Conservation (phyloP, 495 filamentous ascomycete species). For the Penicillium manginii region DNA sequence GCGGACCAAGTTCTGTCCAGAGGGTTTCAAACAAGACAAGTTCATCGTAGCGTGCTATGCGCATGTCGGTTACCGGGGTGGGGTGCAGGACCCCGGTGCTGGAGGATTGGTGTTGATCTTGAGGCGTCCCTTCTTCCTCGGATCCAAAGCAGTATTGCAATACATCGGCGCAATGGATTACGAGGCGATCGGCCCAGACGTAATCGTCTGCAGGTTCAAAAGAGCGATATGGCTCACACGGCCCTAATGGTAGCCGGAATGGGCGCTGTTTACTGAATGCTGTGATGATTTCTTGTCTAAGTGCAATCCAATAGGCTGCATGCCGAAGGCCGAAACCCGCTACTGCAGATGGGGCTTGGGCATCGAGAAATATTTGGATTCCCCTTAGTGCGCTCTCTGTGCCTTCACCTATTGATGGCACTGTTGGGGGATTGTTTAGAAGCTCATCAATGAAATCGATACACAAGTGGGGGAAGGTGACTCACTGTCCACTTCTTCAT, state of each 20-base stretch:
- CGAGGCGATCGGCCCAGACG: conserved; percentile 39
- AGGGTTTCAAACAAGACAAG: conserved; percentile 22
- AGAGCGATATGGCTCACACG: conserved; percentile 28
- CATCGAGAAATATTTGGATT: conserved; percentile 20
- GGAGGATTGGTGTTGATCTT: conserved; percentile 6
- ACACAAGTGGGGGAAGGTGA: neutral
- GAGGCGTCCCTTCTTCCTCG: conserved; percentile 15
- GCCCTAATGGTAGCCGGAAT: conserved; percentile 27
- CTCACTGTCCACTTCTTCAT: conserved; percentile 38
- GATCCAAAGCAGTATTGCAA: conserved; percentile 32
- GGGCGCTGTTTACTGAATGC: conserved; percentile 39
- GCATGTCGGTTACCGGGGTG: conserved; percentile 10
- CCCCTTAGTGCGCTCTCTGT: conserved; percentile 19
- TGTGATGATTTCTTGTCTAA: conserved; percentile 43
- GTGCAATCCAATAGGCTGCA: conserved; percentile 38
- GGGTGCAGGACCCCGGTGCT: conserved; percentile 12
- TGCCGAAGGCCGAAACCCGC: conserved; percentile 29
- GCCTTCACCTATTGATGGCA: conserved; percentile 18
- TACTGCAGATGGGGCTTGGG: conserved; percentile 17
- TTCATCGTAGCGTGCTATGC: conserved; percentile 23
- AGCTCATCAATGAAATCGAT: neutral
- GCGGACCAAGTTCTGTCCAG: conserved; percentile 20
- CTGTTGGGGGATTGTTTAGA: neutral
- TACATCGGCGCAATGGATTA: conserved; percentile 37
- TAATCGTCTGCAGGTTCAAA: conserved; percentile 33